Conservation (phyloP, 2,329 filamentous ascomycete genomes). For the Chaetothyriales sp. region DNA sequence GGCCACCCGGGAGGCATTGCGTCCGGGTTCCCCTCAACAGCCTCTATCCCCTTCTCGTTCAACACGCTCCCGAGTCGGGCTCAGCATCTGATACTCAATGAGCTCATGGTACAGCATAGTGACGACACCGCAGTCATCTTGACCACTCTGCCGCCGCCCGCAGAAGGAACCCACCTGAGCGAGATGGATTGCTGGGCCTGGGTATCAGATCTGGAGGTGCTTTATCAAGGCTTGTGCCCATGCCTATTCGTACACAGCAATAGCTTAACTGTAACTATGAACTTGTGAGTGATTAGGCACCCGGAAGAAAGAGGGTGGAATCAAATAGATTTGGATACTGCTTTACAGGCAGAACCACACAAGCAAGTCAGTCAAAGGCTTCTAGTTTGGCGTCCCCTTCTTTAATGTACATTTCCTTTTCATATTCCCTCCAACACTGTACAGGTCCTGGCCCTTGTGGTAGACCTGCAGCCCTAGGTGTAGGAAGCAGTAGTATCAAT, state of each 20-base stretch:
- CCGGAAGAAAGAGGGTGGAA: neutral
- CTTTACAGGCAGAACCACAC: neutral
- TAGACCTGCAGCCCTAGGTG: neutral
- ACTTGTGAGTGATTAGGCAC: constrained; percentile 32
- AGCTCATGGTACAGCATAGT: constrained; percentile 58
- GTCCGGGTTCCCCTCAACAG: constrained; percentile 40
- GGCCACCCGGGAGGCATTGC: constrained; percentile 12
- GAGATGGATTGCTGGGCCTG: constrained; percentile 59
- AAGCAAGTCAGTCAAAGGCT: neutral
- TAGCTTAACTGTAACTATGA: constrained; percentile 76
- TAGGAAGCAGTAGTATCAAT: neutral
- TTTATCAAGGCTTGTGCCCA: constrained; percentile 63
- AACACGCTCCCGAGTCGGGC: constrained; percentile 74
- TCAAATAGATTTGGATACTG: neutral
- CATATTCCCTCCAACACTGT: neutral
- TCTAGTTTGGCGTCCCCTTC: neutral
- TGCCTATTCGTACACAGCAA: constrained; percentile 70
- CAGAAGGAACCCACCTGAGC: constrained; percentile 58
- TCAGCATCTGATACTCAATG: constrained; percentile 75
- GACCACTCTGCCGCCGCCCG: constrained; percentile 67
- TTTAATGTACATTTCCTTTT: neutral
- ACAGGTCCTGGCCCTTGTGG: neutral
- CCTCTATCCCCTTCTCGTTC: constrained; percentile 58
- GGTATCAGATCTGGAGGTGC: constrained; percentile 59
- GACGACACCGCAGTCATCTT: constrained; percentile 61